Percentiles rank a stretch among this genome's conserved stretches.
These are phyloP conservation scores for Coniochaeta prunicola DNA, from an alignment of 2,329 filamentous ascomycete genomes.

Conservation along the genomic window DNA sequence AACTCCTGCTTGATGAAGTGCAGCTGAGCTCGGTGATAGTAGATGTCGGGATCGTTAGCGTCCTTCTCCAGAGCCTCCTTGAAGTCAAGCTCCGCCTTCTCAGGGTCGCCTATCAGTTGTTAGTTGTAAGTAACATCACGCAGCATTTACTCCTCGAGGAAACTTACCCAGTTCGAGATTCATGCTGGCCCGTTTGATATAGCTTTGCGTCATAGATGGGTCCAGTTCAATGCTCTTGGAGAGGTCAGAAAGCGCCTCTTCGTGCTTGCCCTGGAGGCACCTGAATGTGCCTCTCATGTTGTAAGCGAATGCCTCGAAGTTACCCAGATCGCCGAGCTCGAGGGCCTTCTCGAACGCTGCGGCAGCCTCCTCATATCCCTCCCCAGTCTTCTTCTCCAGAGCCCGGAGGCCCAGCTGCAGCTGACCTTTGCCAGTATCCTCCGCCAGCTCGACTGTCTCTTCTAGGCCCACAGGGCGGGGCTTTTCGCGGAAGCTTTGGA, in stretches of 20 bases:
- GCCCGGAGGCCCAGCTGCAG: slow-evolving; percentile 75
- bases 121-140: slow-evolving; percentile 14
- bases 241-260: slow-evolving; percentile 74
- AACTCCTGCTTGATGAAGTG: slow-evolving; percentile 97
- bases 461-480: slow-evolving; percentile 74
- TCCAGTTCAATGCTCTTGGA: slow-evolving; percentile 91
- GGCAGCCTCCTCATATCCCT: slow-evolving; percentile 86
- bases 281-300: slow-evolving; percentile 96
- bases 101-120: slow-evolving; percentile 58
- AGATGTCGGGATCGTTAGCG: slow-evolving; percentile 87
- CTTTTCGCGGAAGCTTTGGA: slow-evolving; percentile 92
- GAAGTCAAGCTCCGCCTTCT: slow-evolving; percentile 84
- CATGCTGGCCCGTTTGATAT: slow-evolving; percentile 98
- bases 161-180: slow-evolving; percentile 78
- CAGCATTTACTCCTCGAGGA: not conserved
- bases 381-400: slow-evolving; percentile 78
- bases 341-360: slow-evolving; percentile 82
- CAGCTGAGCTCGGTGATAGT: slow-evolving; percentile 96
- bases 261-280: slow-evolving; percentile 84
- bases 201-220: slow-evolving; percentile 84
- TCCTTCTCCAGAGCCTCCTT: slow-evolving; percentile 79
- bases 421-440: slow-evolving; percentile 76
- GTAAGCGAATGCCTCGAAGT: slow-evolving; percentile 84
- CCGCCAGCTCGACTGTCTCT: slow-evolving; percentile 67
- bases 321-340: slow-evolving; percentile 70